These are phyloP conservation scores for Plasmopara muralis DNA, from an alignment of 352 stramenopile species.

Conservation along the genomic window DNA sequence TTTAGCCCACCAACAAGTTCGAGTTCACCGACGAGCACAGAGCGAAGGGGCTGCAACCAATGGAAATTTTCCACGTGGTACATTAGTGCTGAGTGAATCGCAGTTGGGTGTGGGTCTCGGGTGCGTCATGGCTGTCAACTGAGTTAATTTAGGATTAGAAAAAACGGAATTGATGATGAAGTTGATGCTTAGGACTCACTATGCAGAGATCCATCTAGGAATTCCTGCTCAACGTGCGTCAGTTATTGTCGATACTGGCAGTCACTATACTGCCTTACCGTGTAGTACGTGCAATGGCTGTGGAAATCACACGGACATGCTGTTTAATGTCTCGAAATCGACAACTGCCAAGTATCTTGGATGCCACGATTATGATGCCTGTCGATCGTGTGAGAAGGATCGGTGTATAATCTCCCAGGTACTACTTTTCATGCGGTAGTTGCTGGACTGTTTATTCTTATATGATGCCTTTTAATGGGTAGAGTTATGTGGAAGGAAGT, in stretches of 20 bases:
- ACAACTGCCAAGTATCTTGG: slow-evolving; percentile 63
- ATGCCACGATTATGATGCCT: slow-evolving; percentile 47
- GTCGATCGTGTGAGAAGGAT: slow-evolving; percentile 49
- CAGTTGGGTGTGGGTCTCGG: slow-evolving; percentile 62
- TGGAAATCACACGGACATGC: slow-evolving; percentile 62
- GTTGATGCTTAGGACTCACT: slow-evolving; percentile 52
- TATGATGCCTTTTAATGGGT: background rate
- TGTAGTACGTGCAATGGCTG: slow-evolving; percentile 64
- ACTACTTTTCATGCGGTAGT: background rate
- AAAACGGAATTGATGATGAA: background rate
- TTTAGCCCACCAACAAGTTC: slow-evolving; percentile 38
- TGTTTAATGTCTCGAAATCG: slow-evolving; percentile 72
- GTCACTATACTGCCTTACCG: slow-evolving; percentile 70
- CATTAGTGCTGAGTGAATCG: slow-evolving; percentile 51
- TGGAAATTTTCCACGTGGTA: slow-evolving; percentile 16
- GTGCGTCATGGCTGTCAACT: slow-evolving; percentile 18
- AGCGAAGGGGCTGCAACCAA: slow-evolving; percentile 5
- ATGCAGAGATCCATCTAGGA: slow-evolving; percentile 76
- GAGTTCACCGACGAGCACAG: slow-evolving; percentile 35
- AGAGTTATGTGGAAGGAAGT: slow-evolving; percentile 86
- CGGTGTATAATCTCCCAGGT: slow-evolving; percentile 71
- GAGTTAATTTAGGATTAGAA: background rate
- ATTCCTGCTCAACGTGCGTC: slow-evolving; percentile 75
- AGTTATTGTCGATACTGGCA: slow-evolving; percentile 81
- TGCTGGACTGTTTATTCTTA: background rate